phyloP scores from a whole-genome alignment of 2,329 filamentous ascomycete genomes.

The Exophiala calicioides region DNA sequence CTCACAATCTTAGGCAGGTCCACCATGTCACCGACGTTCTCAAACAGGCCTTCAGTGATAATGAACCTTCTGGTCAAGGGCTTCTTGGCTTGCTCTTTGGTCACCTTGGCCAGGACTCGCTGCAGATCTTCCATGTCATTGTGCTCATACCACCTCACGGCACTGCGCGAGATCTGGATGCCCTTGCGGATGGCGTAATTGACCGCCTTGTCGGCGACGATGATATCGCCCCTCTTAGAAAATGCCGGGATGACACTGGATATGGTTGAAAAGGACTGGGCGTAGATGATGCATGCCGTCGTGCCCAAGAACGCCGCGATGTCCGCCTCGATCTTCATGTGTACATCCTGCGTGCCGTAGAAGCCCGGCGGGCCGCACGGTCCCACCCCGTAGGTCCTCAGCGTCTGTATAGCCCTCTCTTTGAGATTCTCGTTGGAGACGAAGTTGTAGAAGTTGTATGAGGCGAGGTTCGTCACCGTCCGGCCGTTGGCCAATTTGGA shows the following conservation, averaged over 20 bases:
- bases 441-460: slow-evolving; percentile 98
- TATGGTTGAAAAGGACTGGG: slow-evolving; percentile 93
- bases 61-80: slow-evolving; percentile 91
- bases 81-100: slow-evolving; percentile 84
- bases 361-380: slow-evolving; percentile 96
- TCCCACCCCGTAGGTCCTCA: slow-evolving; percentile 93
- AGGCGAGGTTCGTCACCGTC: slow-evolving; percentile 89
- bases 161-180: slow-evolving; percentile 87
- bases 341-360: slow-evolving; percentile 97
- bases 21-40: slow-evolving; percentile 81
- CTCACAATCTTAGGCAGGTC: slow-evolving; percentile 81
- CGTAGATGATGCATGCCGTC: slow-evolving; percentile 88
- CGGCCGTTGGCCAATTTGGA: slow-evolving; percentile 84
- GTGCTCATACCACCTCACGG: slow-evolving; percentile 90
- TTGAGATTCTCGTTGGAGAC: slow-evolving; percentile 89
- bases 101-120: slow-evolving; percentile 77
- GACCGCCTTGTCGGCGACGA: slow-evolving; percentile 89
- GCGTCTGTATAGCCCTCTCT: slow-evolving; percentile 89
- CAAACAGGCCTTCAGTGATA: slow-evolving; percentile 92
- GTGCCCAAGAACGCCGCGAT: slow-evolving; percentile 88
- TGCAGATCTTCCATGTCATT: slow-evolving; percentile 95
- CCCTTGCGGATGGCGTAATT: slow-evolving; percentile 95
- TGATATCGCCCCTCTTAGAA: slow-evolving; percentile 94
- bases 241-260: slow-evolving; percentile 97
- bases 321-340: slow-evolving; percentile 94